Conservation (phyloP, 768 basidiomycete genomes). For the Boletus huronensis region DNA sequence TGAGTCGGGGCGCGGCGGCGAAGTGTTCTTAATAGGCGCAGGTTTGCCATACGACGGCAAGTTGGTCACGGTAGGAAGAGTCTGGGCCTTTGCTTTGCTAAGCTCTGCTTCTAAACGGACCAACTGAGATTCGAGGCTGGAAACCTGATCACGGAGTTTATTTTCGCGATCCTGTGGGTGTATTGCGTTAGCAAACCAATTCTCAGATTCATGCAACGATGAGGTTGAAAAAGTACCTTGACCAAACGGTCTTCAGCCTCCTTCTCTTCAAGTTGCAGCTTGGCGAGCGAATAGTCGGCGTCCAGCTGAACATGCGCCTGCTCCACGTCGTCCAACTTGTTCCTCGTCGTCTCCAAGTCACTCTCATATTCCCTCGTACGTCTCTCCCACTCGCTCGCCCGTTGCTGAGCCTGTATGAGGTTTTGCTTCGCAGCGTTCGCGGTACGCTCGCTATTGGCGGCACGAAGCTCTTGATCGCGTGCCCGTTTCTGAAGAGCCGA, state of each 20-base stretch:
- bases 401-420: slow-evolving; percentile 71
- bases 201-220: background rate
- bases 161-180: slow-evolving; percentile 61
- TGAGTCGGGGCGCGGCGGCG: slow-evolving; percentile 67
- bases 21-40: slow-evolving; percentile 30
- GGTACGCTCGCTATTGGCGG: slow-evolving; percentile 58
- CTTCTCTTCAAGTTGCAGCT: slow-evolving; percentile 70
- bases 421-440: slow-evolving; percentile 56
- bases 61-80: slow-evolving; percentile 28
- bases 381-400: slow-evolving; percentile 78
- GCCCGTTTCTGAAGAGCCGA: slow-evolving; percentile 63
- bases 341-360: slow-evolving; percentile 56
- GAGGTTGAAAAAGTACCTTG: slow-evolving; percentile 45
- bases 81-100: slow-evolving; percentile 40
- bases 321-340: slow-evolving; percentile 64
- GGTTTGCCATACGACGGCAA: slow-evolving; percentile 41
- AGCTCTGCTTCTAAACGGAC: slow-evolving; percentile 57
- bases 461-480: slow-evolving; percentile 67
- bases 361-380: slow-evolving; percentile 68
- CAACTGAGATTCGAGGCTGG: slow-evolving; percentile 57
- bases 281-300: slow-evolving; percentile 63
- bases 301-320: slow-evolving; percentile 63
- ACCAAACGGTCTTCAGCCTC: slow-evolving; percentile 66
- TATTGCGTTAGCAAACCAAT: slow-evolving; percentile 1
- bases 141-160: slow-evolving; percentile 64